Conservation (phyloP, 1,284 basidiomycete genomes). For the Hymenochaete sp. region DNA sequence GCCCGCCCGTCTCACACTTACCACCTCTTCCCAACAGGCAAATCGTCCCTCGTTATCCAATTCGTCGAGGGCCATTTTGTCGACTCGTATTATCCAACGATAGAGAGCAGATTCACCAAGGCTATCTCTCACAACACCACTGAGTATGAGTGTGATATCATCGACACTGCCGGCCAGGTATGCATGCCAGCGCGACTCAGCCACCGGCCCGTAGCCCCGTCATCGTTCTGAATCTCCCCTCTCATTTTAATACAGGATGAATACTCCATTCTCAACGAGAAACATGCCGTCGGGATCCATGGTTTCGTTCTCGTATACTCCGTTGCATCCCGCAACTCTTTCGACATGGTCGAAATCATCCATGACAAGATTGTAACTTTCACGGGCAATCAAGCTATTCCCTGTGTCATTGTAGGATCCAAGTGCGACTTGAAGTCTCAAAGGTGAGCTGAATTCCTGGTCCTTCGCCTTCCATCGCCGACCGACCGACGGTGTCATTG, state of each 20-base stretch:
- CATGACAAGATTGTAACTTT: slow-evolving; percentile 98
- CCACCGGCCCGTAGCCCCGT: too few relatives aligned
- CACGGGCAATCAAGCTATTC: slow-evolving; percentile 82
- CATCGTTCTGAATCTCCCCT: background rate
- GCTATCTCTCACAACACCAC: slow-evolving; percentile 75
- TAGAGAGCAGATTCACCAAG: slow-evolving; percentile 86
- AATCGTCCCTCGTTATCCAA: slow-evolving; percentile 71
- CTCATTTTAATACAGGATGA: slow-evolving; percentile 52
- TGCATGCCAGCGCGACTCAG: slow-evolving; percentile 14
- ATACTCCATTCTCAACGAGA: slow-evolving; percentile 75
- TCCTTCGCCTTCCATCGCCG: too few relatives aligned
- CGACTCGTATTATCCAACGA: slow-evolving; percentile 90
- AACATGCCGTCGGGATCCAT: slow-evolving; percentile 78
- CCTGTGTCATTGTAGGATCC: slow-evolving; percentile 94
- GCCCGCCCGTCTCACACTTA: slow-evolving; percentile 18
- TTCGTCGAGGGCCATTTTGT: slow-evolving; percentile 64
- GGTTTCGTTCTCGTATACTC: slow-evolving; percentile 92
- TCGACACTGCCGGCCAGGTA: slow-evolving; percentile 96
- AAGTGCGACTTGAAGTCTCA: slow-evolving; percentile 82
- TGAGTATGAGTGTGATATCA: slow-evolving; percentile 93
- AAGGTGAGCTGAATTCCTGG: slow-evolving; percentile 41
- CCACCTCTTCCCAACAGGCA: slow-evolving; percentile 39
- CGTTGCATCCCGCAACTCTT: slow-evolving; percentile 84
- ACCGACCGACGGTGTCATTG: too few relatives aligned
- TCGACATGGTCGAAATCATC: slow-evolving; percentile 93